These are phyloP conservation scores for Aureobasidium sp. DNA, from an alignment of 2,329 filamentous ascomycete species.

Conservation along the genomic window DNA sequence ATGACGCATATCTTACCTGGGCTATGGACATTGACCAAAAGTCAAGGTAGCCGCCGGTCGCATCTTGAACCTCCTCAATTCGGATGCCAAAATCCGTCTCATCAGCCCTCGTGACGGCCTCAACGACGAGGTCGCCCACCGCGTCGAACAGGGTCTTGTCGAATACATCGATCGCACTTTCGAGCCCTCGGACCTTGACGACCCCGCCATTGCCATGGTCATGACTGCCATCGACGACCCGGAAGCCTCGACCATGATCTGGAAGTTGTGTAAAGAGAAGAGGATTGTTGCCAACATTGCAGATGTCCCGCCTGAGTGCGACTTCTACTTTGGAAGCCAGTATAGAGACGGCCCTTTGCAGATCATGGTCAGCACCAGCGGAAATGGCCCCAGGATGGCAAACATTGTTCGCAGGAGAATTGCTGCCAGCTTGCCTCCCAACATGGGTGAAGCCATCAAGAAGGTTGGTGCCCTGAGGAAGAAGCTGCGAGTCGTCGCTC, in stretches of 20 bases:
- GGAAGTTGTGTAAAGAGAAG: conserved; percentile 83
- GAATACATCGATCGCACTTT: conserved; percentile 77
- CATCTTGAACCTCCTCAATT: conserved; percentile 89
- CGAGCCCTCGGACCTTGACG: conserved; percentile 76
- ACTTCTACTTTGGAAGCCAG: conserved; percentile 97
- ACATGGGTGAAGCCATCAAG: conserved; percentile 78
- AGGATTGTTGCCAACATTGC: conserved; percentile 90
- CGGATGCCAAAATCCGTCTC: conserved; percentile 83
- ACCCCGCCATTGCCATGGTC: conserved; percentile 66
- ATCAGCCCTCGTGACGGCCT: conserved; percentile 73
- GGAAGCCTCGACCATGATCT: conserved; percentile 80
- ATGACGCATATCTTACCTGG: conserved; percentile 14
- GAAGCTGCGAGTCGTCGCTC: conserved; percentile 71
- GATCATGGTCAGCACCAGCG: conserved; percentile 98
- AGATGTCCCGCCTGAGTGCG: conserved; percentile 92
- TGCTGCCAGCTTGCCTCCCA: conserved; percentile 64
- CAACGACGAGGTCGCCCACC: conserved; percentile 80
- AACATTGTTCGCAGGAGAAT: conserved; percentile 80
- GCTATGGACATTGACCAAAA: conserved; percentile 31
- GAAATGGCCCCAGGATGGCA: conserved; percentile 86
- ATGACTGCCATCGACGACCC: conserved; percentile 91
- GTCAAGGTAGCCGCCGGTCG: conserved; percentile 85
- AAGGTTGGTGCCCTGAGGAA: conserved; percentile 73
- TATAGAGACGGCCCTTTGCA: conserved; percentile 93
- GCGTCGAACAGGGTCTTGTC: conserved; percentile 68